These are phyloP conservation scores for Chaetomium tenue DNA, from an alignment of 495 filamentous ascomycete genomes.

Conservation along the genomic window DNA sequence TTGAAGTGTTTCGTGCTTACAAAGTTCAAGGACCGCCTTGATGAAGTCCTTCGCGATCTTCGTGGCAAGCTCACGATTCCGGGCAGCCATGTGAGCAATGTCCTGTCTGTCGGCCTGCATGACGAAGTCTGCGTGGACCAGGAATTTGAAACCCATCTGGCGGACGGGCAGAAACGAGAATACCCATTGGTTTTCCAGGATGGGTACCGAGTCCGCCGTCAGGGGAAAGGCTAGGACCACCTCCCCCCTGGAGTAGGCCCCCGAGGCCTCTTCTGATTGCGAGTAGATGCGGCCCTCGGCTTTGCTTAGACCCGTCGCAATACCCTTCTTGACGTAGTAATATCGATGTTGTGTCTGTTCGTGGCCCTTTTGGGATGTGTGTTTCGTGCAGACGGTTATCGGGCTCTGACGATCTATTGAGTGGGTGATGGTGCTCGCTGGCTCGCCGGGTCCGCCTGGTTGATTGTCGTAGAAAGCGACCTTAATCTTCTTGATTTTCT, in stretches of 20 bases:
- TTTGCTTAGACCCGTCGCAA: background rate
- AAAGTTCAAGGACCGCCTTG: background rate
- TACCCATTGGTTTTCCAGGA: slow-evolving; percentile 2
- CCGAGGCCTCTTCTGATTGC: background rate
- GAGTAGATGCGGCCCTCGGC: background rate
- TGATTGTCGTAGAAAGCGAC: background rate
- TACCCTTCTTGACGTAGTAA: background rate
- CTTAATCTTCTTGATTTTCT: slow-evolving; percentile 1
- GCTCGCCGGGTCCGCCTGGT: background rate
- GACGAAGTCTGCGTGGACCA: background rate
- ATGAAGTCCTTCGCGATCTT: background rate
- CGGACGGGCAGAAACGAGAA: slow-evolving; percentile 1
- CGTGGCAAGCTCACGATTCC: background rate
- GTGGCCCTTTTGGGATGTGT: background rate
- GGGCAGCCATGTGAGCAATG: background rate
- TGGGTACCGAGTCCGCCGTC: background rate
- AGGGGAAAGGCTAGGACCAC: background rate
- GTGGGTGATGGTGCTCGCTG: background rate
- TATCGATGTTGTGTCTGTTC: background rate
- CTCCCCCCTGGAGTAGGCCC: background rate
- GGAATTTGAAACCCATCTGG: slow-evolving; percentile 4
- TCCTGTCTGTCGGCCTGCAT: background rate
- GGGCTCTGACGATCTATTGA: background rate
- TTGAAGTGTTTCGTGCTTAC: background rate
- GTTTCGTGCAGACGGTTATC: background rate